Evolutionary conservation across 352 stramenopile genomes (phyloP), one percentile per base, ranked within the genome.

Genomic region (Thraustotheca clavata): DNA sequence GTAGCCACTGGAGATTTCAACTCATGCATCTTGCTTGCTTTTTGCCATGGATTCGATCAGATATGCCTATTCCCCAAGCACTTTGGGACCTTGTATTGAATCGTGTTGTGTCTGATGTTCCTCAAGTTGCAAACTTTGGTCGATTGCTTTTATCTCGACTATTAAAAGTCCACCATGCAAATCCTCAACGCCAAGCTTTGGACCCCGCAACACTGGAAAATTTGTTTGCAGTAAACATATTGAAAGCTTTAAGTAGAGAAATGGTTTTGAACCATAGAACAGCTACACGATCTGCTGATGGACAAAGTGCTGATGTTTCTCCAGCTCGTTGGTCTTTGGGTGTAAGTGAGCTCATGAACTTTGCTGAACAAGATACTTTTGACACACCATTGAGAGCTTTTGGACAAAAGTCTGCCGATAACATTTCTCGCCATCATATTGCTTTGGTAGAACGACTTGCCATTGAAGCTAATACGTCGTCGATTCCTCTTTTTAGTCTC

Each of bases 281-380:
- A 40, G 76, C 74, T 60, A 69, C 75, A 14, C 74, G 79, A 9
- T 89, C 82, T 29, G 79, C 80, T 0, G 80, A 90, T 70, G 79
- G 80, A 0, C 79, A 89, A 32, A 79, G 87, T 38, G 76, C 79
- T 0, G 73, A 86, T 47, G 83, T 74, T 11, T 80, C 82, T 0
- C 80, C 82, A 0, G 86, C 75, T 26, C 74, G 87, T 48, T 91
- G 83, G 83, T 89, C 79, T 22, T 83, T 89, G 55, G 83, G 83
- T 24, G 80, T 91, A 26, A 80, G 71, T 31, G 80, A 89, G 34
- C 65, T 88, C 0, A 68, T 89, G 5, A 8, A 20, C 9, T 33
- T 67, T 3, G 60, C 40, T 14, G 29, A 60, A 26, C 46, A 60
- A 16, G 57, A 65, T 27, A 27, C 27, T 3, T 39, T 54, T n/a